A percentile compares a stretch with the other conserved stretches of the same genome.
Evolutionary conservation across 208 protist genomes (phyloP).

Genomic region (Trypanosoma caninum): DNA sequence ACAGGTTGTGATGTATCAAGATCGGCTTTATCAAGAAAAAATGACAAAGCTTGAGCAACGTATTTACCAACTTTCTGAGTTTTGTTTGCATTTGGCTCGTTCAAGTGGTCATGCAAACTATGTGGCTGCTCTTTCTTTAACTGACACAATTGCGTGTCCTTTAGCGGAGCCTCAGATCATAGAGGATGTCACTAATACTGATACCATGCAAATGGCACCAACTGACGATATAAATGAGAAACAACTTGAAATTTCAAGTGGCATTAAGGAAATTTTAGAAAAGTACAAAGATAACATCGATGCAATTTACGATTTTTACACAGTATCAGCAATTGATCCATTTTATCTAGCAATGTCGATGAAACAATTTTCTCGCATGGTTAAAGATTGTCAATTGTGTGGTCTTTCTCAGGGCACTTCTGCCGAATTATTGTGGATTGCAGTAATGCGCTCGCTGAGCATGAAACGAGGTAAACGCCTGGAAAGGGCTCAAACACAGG

Average conservation of each 20-base stretch:
- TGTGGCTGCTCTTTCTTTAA: neutral
- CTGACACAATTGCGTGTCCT: neutral
- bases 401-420: conserved; percentile 24
- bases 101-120: conserved; percentile 6
- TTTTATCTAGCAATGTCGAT: conserved; percentile 50
- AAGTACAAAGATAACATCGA: conserved; percentile 31
- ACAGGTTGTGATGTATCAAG: conserved; percentile 41
- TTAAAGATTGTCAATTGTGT: conserved; percentile 42
- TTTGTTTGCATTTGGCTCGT: conserved; percentile 27
- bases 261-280: conserved; percentile 15
- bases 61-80: conserved; percentile 34
- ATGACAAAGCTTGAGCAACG: conserved; percentile 22
- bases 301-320: conserved; percentile 58
- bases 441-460: conserved; percentile 36
- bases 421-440: conserved; percentile 66
- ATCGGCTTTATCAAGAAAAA: conserved; percentile 34
- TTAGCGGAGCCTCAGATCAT: neutral
- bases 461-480: conserved; percentile 3
- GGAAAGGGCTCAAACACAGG: conserved; percentile 2
- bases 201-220: neutral
- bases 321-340: conserved; percentile 22
- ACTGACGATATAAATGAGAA: conserved; percentile 12
- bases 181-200: neutral
- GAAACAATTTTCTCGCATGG: conserved; percentile 42
- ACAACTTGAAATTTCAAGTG: conserved; percentile 3